These are phyloP conservation scores for Paspalum notatum DNA, from an alignment of 176 grass and related monocot species.

Conservation along the genomic window DNA sequence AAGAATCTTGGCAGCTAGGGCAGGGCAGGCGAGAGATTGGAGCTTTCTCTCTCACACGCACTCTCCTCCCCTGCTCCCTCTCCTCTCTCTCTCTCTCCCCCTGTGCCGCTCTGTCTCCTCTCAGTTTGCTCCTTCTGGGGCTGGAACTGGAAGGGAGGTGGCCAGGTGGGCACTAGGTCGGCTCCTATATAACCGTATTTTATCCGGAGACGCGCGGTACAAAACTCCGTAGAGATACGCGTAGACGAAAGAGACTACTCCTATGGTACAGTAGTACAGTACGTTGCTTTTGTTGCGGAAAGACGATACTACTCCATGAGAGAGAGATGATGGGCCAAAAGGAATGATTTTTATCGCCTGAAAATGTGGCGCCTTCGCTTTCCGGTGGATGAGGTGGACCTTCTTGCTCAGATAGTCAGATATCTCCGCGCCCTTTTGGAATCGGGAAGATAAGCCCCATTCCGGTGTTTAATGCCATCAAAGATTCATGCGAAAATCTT, in stretches of 20 bases:
- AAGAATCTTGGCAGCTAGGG: constrained; percentile 35
- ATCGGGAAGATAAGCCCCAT: not conserved
- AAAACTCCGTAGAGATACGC: not conserved
- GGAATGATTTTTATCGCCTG: constrained; percentile 22
- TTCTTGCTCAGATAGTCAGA: not conserved
- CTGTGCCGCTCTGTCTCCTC: constrained; percentile 29
- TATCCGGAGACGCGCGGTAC: not conserved
- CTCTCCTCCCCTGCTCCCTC: not conserved
- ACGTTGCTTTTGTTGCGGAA: constrained; percentile 6
- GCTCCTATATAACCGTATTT: constrained; percentile 51
- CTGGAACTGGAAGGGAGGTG: constrained; percentile 30
- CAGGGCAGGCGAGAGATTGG: constrained; percentile 20
- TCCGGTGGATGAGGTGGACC: constrained; percentile 44
- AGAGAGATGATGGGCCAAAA: not conserved
- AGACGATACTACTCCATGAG: not conserved
- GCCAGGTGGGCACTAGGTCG: not conserved
- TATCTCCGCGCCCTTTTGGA: constrained; percentile 13
- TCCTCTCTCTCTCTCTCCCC: not conserved
- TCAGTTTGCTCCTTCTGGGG: constrained; percentile 24
- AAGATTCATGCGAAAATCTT: constrained; percentile 32
- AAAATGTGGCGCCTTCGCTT: constrained; percentile 43
- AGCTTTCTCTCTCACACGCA: constrained; percentile 14
- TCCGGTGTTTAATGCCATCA: constrained; percentile 29
- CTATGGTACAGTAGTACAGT: not conserved
- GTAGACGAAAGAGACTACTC: not conserved